These are phyloP conservation scores for Erodium chrysanthum DNA, from an alignment of 441 rosid species.

Conservation along the genomic window DNA sequence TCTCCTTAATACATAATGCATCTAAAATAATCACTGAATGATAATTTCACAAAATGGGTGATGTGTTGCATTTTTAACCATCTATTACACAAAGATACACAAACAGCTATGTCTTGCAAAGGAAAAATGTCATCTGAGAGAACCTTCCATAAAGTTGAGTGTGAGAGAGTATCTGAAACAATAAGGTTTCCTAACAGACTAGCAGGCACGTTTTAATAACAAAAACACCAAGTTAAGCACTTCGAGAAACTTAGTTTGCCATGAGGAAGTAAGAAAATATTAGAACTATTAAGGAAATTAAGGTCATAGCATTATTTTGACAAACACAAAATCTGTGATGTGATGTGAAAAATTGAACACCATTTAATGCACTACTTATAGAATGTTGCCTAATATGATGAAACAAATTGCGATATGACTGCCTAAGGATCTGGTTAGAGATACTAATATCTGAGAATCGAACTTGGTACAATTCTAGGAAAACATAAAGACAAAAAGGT, in stretches of 20 bases:
- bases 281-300: too few relatives aligned
- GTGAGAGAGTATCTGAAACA: background rate
- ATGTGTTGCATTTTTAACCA: background rate
- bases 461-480: background rate
- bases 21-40: background rate
- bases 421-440: background rate
- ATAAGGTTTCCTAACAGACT: too few relatives aligned
- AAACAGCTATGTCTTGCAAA: background rate
- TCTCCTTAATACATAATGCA: background rate
- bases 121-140: background rate
- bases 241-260: too few relatives aligned
- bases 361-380: background rate
- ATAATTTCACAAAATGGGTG: background rate
- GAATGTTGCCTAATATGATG: background rate
- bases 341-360: too few relatives aligned
- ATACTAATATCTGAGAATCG: background rate
- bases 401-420: background rate
- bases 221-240: too few relatives aligned
- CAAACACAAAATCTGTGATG: background rate
- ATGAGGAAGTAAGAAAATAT: too few relatives aligned
- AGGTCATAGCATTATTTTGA: too few relatives aligned
- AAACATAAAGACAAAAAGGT: background rate
- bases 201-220: too few relatives aligned
- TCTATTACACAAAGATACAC: background rate
- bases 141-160: background rate